Evolutionary conservation across 1,284 basidiomycete genomes (phyloP).

Genomic region (Naganishia liquefaciens): DNA sequence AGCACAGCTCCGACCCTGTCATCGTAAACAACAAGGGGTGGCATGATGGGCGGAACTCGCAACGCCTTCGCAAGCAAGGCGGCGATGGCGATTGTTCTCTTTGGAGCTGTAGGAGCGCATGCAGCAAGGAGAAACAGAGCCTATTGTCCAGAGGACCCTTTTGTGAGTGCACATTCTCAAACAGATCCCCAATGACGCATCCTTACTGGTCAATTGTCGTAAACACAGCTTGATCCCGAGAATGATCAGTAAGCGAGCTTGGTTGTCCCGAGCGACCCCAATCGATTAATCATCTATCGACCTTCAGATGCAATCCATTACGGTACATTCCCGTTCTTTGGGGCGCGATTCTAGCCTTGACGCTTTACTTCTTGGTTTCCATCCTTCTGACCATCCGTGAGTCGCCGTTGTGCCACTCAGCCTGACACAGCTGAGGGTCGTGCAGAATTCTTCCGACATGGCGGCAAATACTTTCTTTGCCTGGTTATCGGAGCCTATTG

Average conservation of each 20-base stretch:
- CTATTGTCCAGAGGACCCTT: conserved; percentile 17
- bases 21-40: background rate
- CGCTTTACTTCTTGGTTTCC: conserved; percentile 60
- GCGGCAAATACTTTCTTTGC: conserved; percentile 64
- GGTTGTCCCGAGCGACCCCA: background rate
- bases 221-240: background rate
- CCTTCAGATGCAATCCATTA: conserved; percentile 46
- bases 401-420: conserved; percentile 29
- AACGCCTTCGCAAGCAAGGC: background rate
- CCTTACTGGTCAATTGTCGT: background rate
- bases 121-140: conserved; percentile 15
- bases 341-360: conserved; percentile 61
- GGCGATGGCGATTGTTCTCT: conserved; percentile 7
- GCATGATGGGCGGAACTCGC: background rate
- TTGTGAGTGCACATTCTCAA: no score
- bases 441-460: conserved; percentile 49
- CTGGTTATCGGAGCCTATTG: conserved; percentile 68
- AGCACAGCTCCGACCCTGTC: background rate
- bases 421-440: background rate
- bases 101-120: conserved; percentile 5
- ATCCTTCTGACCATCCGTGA: conserved; percentile 59
- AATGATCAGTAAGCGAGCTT: conserved; percentile 13
- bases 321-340: conserved; percentile 65
- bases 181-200: background rate
- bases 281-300: no score